phyloP scores from a whole-genome alignment of 306 rosid species.

The Psophocarpus tetragonolobus region DNA sequence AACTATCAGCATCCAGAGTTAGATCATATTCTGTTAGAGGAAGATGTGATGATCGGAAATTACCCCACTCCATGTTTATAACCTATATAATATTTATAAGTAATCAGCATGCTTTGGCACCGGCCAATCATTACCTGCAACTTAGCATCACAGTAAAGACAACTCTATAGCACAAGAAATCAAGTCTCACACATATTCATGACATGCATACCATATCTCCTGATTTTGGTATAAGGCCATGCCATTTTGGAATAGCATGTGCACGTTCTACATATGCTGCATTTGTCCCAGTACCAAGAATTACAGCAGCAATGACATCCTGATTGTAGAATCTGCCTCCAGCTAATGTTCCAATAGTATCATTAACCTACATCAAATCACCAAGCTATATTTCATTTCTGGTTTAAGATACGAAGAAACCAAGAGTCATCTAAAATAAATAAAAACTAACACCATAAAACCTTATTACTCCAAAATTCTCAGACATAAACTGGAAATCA shows the following conservation, averaged over 20 bases:
- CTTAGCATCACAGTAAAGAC: slow-evolving; percentile 1
- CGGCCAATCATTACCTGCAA: not conserved
- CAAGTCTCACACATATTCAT: not conserved
- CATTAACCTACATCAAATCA: slow-evolving; percentile 73
- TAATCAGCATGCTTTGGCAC: slow-evolving; percentile 19
- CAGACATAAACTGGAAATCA: slow-evolving; percentile 20
- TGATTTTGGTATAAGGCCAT: slow-evolving; percentile 80
- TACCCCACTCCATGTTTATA: slow-evolving; percentile 98
- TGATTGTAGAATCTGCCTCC: slow-evolving; percentile 79
- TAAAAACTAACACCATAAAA: not conserved
- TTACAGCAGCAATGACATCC: slow-evolving; percentile 89
- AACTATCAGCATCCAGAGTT: slow-evolving; percentile 76
- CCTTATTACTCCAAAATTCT: slow-evolving; percentile 12
- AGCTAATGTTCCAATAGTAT: slow-evolving; percentile 91
- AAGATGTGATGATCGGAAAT: slow-evolving; percentile 84
- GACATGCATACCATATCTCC: slow-evolving; percentile 83
- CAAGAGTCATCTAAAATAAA: not conserved
- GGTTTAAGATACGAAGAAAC: not conserved
- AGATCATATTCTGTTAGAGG: slow-evolving; percentile 83
- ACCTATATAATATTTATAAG: slow-evolving; percentile 55
- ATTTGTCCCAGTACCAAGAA: slow-evolving; percentile 94
- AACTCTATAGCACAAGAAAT: not conserved
- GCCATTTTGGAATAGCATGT: slow-evolving; percentile 94
- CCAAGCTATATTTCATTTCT: slow-evolving; percentile 33
- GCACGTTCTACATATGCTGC: slow-evolving; percentile 94